Evolutionary conservation across 176 grass and related monocot species (phyloP).

Genomic region (Otatea glauca): DNA sequence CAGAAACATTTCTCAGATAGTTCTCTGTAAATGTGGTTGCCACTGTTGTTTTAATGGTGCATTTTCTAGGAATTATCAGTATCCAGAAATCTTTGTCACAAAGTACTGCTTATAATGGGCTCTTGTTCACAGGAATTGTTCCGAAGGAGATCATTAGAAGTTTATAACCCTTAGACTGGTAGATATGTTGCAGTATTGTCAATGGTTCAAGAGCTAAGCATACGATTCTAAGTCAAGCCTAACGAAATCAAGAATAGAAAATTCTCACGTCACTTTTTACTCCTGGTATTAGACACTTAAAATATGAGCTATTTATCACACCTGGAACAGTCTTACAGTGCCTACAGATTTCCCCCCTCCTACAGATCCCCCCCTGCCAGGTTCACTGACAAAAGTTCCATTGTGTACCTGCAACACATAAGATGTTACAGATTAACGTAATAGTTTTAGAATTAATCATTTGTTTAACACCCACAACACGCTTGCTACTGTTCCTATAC

Average conservation of each 20-base stretch:
- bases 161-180: not conserved
- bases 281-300: constrained; percentile 30
- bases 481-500: constrained; percentile 13
- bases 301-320: constrained; percentile 13
- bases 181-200: not conserved
- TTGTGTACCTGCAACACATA: constrained; percentile 29
- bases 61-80: not conserved
- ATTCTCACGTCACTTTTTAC: constrained; percentile 39
- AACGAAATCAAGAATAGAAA: constrained; percentile 18
- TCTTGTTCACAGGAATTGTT: constrained; percentile 1
- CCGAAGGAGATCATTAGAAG: not conserved
- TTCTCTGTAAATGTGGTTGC: not conserved
- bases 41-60: not conserved
- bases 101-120: not conserved
- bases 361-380: not conserved
- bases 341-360: constrained; percentile 40
- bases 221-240: constrained; percentile 8
- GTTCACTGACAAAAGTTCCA: constrained; percentile 50
- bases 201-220: not conserved
- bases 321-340: constrained; percentile 51
- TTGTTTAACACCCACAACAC: constrained; percentile 53
- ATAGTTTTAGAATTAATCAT: constrained; percentile 29
- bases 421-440: constrained; percentile 45
- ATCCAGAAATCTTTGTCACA: not conserved
- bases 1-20: not conserved